A percentile compares a stretch with the other conserved stretches of the same genome.
Conservation (phyloP, 305 asterid species). For the Fraxinus albicans region DNA sequence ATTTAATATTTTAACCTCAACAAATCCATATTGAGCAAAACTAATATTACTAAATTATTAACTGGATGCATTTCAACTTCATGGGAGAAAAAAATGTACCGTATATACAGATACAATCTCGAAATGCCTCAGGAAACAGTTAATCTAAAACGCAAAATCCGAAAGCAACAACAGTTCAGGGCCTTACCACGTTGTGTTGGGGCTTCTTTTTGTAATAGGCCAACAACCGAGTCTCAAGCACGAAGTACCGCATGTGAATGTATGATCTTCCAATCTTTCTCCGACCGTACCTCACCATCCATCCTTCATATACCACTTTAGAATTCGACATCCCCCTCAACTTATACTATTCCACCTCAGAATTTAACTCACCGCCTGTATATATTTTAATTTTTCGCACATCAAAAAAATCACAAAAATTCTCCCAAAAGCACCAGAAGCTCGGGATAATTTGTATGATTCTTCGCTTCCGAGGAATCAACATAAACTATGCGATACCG, state of each 20-base stretch:
- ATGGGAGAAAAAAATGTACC: neutral
- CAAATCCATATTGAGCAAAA: neutral
- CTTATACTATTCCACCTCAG: conserved; percentile 1
- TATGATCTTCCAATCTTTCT: conserved; percentile 89
- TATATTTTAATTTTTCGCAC: neutral
- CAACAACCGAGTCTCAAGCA: conserved; percentile 74
- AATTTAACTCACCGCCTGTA: neutral
- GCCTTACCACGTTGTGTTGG: conserved; percentile 69
- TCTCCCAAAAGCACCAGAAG: neutral
- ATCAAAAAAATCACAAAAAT: neutral
- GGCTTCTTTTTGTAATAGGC: conserved; percentile 97
- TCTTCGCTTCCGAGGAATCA: neutral
- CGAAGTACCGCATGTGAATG: conserved; percentile 94
- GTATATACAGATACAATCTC: neutral
- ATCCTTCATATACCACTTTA: conserved; percentile 90
- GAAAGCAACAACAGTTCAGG: conserved; percentile 4
- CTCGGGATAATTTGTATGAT: neutral
- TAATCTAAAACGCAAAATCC: neutral
- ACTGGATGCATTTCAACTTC: neutral
- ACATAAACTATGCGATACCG: neutral
- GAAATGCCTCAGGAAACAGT: neutral
- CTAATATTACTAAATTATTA: neutral
- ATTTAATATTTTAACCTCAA: neutral
- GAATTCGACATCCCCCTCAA: conserved; percentile 52
- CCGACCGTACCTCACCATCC: conserved; percentile 98